These are phyloP conservation scores for Aureobasidium sp. DNA, from an alignment of 2,329 filamentous ascomycete species.

Conservation along the genomic window DNA sequence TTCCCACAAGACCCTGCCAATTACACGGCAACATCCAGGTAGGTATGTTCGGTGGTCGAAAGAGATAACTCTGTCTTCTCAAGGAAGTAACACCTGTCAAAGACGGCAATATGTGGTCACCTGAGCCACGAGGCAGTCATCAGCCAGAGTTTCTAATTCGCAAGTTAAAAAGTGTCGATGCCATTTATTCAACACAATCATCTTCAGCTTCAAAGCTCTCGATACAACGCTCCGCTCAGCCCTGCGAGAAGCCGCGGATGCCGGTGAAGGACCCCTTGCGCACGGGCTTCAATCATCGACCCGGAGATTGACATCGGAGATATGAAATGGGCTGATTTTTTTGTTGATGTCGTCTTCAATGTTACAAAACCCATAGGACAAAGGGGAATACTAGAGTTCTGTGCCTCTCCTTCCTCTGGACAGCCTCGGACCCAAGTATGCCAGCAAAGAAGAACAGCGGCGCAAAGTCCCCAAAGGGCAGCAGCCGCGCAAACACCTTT, in stretches of 20 bases:
- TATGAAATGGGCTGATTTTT: constrained; percentile 14
- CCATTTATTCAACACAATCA: background rate
- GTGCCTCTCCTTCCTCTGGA: background rate
- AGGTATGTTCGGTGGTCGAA: too few relatives aligned
- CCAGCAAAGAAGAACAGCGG: background rate
- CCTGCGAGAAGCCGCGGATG: constrained; percentile 3
- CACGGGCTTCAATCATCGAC: background rate
- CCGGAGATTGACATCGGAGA: constrained; percentile 13
- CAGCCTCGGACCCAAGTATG: background rate
- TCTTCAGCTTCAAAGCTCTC: too few relatives aligned
- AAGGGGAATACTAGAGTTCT: background rate
- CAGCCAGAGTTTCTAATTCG: background rate
- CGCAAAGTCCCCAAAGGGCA: background rate
- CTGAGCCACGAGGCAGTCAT: background rate
- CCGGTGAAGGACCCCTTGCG: background rate
- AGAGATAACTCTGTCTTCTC: too few relatives aligned
- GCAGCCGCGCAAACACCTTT: background rate
- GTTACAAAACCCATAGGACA: background rate
- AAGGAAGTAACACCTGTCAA: too few relatives aligned
- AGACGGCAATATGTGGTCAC: too few relatives aligned
- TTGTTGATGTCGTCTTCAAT: constrained; percentile 8
- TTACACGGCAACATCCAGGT: too few relatives aligned
- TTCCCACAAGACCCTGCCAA: too few relatives aligned
- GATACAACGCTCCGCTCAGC: background rate
- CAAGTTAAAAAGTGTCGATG: background rate